Percentiles rank a stretch among this genome's conserved stretches.
These are phyloP conservation scores for Sicyos baderoa DNA, from an alignment of 306 rosid species.

Conservation along the genomic window DNA sequence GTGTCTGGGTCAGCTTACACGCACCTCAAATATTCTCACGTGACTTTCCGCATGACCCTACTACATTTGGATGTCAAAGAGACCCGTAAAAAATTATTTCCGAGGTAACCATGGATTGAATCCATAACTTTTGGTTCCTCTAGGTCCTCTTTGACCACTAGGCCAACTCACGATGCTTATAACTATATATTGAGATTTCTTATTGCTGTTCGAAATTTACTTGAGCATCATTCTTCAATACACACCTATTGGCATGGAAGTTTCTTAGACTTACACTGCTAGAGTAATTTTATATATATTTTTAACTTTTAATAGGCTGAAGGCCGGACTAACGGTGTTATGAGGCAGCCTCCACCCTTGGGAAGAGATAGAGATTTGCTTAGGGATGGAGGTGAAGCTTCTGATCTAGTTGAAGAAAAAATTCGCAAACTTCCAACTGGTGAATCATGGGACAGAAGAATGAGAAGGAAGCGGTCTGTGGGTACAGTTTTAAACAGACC, in stretches of 20 bases:
- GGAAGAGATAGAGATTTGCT: conserved; percentile 56
- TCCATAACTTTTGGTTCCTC: too few relatives aligned
- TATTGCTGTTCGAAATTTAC: conserved; percentile 5
- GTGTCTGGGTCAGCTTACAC: too few relatives aligned
- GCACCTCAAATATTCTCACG: too few relatives aligned
- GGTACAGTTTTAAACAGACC: conserved; percentile 47
- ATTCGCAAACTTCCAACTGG: conserved; percentile 58
- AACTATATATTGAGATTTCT: neutral
- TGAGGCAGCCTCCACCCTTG: conserved; percentile 44
- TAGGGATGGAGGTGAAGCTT: conserved; percentile 49
- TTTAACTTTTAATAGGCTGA: conserved; percentile 40
- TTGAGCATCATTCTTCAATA: neutral
- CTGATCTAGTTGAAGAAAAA: conserved; percentile 68
- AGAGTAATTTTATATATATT: neutral
- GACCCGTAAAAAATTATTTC: too few relatives aligned
- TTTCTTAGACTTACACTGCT: neutral
- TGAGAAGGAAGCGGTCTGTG: conserved; percentile 69
- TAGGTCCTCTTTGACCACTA: too few relatives aligned
- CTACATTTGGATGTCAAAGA: too few relatives aligned
- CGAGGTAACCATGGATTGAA: too few relatives aligned
- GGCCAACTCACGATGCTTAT: too few relatives aligned
- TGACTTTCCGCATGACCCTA: too few relatives aligned
- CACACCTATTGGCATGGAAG: neutral
- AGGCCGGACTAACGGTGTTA: conserved; percentile 40
- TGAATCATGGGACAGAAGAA: conserved; percentile 70